Conservation (phyloP, 352 stramenopile species). For the Globisporangium irregulare region DNA sequence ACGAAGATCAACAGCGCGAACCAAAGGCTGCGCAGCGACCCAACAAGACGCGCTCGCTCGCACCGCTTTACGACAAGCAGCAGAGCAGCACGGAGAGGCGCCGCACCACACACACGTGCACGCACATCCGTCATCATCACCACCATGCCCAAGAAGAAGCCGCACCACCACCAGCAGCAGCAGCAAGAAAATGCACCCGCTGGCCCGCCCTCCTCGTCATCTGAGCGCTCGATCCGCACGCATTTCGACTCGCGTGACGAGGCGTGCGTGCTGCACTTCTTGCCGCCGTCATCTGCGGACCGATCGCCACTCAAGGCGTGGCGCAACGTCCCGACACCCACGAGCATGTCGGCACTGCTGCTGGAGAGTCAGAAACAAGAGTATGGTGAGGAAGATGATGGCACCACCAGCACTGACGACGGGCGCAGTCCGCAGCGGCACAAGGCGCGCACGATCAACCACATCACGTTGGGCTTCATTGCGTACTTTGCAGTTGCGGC, state of each 20-base stretch:
- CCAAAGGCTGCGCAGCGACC: not conserved
- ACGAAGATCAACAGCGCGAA: slow-evolving; percentile 1
- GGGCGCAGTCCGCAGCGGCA: slow-evolving; percentile 24
- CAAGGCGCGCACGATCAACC: slow-evolving; percentile 73
- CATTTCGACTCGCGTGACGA: slow-evolving; percentile 65
- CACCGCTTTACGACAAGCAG: not conserved
- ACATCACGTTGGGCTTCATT: slow-evolving; percentile 81
- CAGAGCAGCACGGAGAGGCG: not conserved
- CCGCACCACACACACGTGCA: not conserved
- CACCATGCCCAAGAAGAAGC: slow-evolving; percentile 7
- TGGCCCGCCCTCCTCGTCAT: not conserved
- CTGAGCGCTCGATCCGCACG: slow-evolving; percentile 43
- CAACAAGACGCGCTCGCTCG: not conserved
- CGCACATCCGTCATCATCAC: not conserved
- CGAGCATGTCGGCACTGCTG: slow-evolving; percentile 29
- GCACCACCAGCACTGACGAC: slow-evolving; percentile 17
- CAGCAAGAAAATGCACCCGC: not conserved
- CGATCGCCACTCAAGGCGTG: slow-evolving; percentile 74
- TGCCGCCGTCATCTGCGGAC: slow-evolving; percentile 71
- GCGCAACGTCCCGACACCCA: slow-evolving; percentile 60
- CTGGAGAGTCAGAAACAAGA: slow-evolving; percentile 41
- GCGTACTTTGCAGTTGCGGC: slow-evolving; percentile 81
- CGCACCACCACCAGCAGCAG: not conserved
- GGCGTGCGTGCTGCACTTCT: slow-evolving; percentile 43
- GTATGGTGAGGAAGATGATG: slow-evolving; percentile 37